Evolutionary conservation across 192 early-diverging fungal species (phyloP).

Genomic region (Ramicandelaber brevisporus): DNA sequence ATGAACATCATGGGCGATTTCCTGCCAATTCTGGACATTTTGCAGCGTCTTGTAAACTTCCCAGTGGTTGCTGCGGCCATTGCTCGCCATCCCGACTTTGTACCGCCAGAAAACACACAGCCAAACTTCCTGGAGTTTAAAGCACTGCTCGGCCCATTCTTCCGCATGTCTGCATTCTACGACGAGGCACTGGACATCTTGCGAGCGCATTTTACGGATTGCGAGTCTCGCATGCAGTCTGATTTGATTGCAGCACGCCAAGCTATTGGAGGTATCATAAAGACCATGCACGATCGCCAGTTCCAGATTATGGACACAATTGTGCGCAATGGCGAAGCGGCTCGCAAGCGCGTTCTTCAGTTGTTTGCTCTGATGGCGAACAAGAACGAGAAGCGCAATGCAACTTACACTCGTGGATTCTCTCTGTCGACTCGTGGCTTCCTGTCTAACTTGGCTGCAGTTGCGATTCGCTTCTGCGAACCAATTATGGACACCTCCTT

Average conservation of each 20-base stretch:
- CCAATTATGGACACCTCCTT: slow-evolving; percentile 62
- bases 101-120: neutral
- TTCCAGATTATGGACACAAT: slow-evolving; percentile 27
- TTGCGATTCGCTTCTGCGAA: slow-evolving; percentile 43
- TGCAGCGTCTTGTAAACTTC: neutral
- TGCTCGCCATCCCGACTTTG: neutral
- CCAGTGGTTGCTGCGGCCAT: neutral
- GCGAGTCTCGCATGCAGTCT: slow-evolving; percentile 5
- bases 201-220: too few relatives aligned
- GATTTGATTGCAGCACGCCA: too few relatives aligned
- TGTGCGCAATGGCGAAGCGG: slow-evolving; percentile 29
- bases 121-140: slow-evolving; percentile 19
- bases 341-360: slow-evolving; percentile 27
- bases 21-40: neutral
- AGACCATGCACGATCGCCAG: slow-evolving; percentile 22
- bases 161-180: slow-evolving; percentile 24
- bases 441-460: slow-evolving; percentile 42
- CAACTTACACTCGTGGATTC: slow-evolving; percentile 51
- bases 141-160: slow-evolving; percentile 54
- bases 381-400: slow-evolving; percentile 40
- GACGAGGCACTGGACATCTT: too few relatives aligned
- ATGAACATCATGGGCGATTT: neutral
- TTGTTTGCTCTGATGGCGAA: slow-evolving; percentile 36
- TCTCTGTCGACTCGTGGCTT: slow-evolving; percentile 68
- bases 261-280: slow-evolving; percentile 7